These are phyloP conservation scores for Trichoderma gamsii DNA, from an alignment of 495 filamentous ascomycete species.

Conservation along the genomic window DNA sequence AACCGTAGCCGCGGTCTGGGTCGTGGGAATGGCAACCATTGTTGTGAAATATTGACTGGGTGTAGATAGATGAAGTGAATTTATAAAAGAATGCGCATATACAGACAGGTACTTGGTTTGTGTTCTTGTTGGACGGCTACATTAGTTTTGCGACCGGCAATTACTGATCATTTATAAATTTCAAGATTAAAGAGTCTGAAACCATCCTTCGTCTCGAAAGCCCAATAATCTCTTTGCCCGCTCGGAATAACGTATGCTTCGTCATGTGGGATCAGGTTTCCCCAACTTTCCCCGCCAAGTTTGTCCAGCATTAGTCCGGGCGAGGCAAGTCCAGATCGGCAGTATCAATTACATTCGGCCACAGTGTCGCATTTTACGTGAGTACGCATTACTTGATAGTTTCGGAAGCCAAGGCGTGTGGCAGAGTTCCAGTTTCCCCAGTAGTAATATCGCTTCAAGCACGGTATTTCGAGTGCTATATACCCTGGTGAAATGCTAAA, in stretches of 20 bases:
- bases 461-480: no score
- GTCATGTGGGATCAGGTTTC: not conserved
- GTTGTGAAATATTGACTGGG: not conserved
- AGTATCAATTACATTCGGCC: not conserved
- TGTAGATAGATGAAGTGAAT: not conserved
- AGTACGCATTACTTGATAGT: not conserved
- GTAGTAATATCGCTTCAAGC: no score
- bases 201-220: not conserved
- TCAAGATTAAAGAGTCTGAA: not conserved
- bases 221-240: not conserved
- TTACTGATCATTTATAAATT: not conserved
- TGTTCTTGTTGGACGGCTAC: not conserved
- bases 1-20: constrained; percentile 44
- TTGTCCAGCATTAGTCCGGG: constrained; percentile 7
- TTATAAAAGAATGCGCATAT: not conserved
- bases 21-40: constrained; percentile 31
- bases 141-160: not conserved
- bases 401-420: not conserved
- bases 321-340: not conserved
- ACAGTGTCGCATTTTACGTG: not conserved
- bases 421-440: not conserved
- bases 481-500: no score
- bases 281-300: constrained; percentile 9
- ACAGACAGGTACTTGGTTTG: not conserved
- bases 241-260: not conserved